These are phyloP conservation scores for Rhizoclosmatium sp. DNA, from an alignment of 192 early-diverging fungal genomes.

Conservation along the genomic window DNA sequence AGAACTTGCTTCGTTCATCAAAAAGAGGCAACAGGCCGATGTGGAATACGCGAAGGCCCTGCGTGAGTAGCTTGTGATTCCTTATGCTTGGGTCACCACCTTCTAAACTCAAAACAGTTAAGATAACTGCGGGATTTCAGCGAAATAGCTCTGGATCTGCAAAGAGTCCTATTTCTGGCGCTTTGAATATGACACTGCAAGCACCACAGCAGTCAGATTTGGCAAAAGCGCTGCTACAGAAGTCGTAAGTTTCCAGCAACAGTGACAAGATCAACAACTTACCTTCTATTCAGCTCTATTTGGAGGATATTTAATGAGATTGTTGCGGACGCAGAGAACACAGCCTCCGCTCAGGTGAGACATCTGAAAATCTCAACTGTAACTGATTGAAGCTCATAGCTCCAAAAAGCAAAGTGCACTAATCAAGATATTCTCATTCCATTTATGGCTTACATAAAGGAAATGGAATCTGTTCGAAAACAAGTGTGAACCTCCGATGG, in stretches of 20 bases:
- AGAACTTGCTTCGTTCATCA: slow-evolving; percentile 49
- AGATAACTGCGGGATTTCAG: slow-evolving; percentile 11
- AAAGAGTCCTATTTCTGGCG: not conserved
- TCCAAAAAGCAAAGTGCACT: slow-evolving; percentile 38
- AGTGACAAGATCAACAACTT: not conserved
- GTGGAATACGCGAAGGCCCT: slow-evolving; percentile 52
- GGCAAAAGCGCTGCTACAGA: slow-evolving; percentile 21
- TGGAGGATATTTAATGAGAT: slow-evolving; percentile 47
- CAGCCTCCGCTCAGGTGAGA: slow-evolving; percentile 49
- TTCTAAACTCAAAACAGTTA: not conserved
- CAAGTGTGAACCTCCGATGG: slow-evolving; percentile 2
- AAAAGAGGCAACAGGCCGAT: slow-evolving; percentile 47
- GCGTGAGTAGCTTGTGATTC: slow-evolving; percentile 39
- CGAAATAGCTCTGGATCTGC: not conserved
- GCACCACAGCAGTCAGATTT: slow-evolving; percentile 13
- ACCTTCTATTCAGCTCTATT: slow-evolving; percentile 29
- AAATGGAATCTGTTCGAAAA: slow-evolving; percentile 52
- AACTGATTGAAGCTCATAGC: not conserved
- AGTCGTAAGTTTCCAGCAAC: slow-evolving; percentile 15
- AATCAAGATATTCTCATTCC: slow-evolving; percentile 50
- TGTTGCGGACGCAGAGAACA: slow-evolving; percentile 41
- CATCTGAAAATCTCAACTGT: not conserved
- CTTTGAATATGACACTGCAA: slow-evolving; percentile 17
- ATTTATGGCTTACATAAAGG: slow-evolving; percentile 44
- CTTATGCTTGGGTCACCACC: not conserved